Percentiles rank a stretch among this genome's conserved stretches.
phyloP scores from a whole-genome alignment of 441 rosid genomes.

The Pelargonium australe region DNA sequence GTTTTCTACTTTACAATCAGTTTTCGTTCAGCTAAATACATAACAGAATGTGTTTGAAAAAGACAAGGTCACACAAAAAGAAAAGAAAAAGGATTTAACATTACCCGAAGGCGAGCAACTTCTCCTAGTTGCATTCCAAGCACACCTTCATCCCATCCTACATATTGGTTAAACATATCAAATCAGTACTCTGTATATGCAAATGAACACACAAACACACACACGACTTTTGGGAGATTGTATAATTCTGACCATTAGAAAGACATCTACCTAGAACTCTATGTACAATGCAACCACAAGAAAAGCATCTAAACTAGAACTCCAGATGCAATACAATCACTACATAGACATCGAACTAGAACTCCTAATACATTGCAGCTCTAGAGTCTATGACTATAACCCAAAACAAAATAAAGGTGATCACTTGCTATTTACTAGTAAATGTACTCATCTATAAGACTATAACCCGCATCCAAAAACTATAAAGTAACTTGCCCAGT shows the following conservation, averaged over 20 bases:
- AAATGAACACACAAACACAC: too few species aligned
- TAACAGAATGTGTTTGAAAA: neutral
- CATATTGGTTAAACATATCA: slow-evolving; percentile 11
- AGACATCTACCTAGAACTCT: too few species aligned
- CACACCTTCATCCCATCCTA: slow-evolving; percentile 99
- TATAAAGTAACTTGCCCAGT: neutral
- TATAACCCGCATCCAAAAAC: neutral
- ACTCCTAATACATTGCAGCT: too few species aligned
- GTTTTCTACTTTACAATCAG: neutral
- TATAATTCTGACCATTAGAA: too few species aligned
- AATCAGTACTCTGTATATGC: slow-evolving; percentile 8
- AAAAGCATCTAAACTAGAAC: too few species aligned
- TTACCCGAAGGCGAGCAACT: slow-evolving; percentile 83
- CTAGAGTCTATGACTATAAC: too few species aligned
- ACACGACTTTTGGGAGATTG: too few species aligned
- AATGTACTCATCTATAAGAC: neutral
- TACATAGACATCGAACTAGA: too few species aligned
- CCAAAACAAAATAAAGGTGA: too few species aligned
- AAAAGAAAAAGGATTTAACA: slow-evolving; percentile 5
- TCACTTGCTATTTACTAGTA: neutral
- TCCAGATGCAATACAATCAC: too few species aligned
- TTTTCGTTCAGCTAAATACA: neutral
- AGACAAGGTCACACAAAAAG: neutral
- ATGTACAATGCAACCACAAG: too few species aligned
- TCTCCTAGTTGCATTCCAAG: slow-evolving; percentile 91